These are phyloP conservation scores for Sclerotinia subarctica DNA, from an alignment of 2,329 filamentous ascomycete species.

Conservation along the genomic window DNA sequence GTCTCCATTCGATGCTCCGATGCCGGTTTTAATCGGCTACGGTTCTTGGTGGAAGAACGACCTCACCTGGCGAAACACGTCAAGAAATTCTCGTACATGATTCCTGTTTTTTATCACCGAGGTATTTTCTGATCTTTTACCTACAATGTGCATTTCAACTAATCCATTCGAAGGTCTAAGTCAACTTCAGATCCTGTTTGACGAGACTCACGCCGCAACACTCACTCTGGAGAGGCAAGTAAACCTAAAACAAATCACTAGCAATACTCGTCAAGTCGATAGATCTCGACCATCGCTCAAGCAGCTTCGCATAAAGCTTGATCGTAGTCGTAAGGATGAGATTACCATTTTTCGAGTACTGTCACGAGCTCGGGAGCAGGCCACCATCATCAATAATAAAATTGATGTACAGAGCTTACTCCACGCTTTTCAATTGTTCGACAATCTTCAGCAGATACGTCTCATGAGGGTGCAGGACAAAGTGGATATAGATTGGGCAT, in stretches of 20 bases:
- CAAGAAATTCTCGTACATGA: slow-evolving; percentile 58
- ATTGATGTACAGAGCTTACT: slow-evolving; percentile 29
- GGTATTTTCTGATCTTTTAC: slow-evolving; percentile 38
- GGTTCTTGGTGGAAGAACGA: slow-evolving; percentile 46
- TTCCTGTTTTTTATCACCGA: slow-evolving; percentile 56
- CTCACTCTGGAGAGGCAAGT: slow-evolving; percentile 19
- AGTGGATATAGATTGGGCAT: slow-evolving; percentile 53
- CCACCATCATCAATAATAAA: slow-evolving; percentile 27
- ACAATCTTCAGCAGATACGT: slow-evolving; percentile 60
- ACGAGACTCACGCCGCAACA: slow-evolving; percentile 17
- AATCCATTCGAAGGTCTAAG: slow-evolving; percentile 12
- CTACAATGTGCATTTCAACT: background rate
- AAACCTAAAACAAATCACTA: slow-evolving; percentile 8
- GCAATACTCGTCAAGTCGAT: slow-evolving; percentile 17
- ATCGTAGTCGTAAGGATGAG: slow-evolving; percentile 22
- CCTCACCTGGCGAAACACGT: slow-evolving; percentile 51
- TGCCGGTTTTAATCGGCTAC: slow-evolving; percentile 47
- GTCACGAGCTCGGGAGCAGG: slow-evolving; percentile 31
- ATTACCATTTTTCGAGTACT: slow-evolving; percentile 26
- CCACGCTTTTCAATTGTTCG: slow-evolving; percentile 46
- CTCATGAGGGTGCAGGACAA: slow-evolving; percentile 60
- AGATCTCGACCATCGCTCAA: slow-evolving; percentile 21
- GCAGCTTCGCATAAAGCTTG: slow-evolving; percentile 22
- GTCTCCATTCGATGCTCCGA: slow-evolving; percentile 40
- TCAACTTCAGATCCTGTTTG: slow-evolving; percentile 17